phyloP scores from a whole-genome alignment of 2,329 filamentous ascomycete species.

The Coniochaeta sp. region DNA sequence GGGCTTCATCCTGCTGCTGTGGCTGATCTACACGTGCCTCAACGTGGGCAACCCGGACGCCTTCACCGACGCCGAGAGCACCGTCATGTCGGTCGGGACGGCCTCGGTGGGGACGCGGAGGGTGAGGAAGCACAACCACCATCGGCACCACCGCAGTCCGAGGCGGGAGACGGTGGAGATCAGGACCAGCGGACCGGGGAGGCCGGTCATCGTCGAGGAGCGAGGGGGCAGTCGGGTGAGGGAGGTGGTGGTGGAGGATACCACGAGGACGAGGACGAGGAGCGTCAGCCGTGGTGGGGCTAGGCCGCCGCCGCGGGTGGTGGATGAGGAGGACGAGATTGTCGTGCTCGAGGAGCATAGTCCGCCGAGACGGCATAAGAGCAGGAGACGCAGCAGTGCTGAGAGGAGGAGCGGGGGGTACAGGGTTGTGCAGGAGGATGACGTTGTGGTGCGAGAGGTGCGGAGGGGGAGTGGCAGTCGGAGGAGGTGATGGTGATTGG shows the following conservation, averaged over 20 bases:
- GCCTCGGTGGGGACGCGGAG: constrained; percentile 7
- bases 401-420: constrained; percentile 17
- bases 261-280: constrained; percentile 11
- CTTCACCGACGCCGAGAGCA: not conserved
- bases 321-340: constrained; percentile 21
- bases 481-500: constrained; percentile 18
- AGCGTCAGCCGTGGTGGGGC: too few relatives aligned
- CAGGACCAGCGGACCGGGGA: constrained; percentile 8
- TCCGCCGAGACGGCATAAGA: constrained; percentile 15
- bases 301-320: constrained; percentile 12
- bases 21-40: constrained; percentile 22
- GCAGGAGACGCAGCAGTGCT: constrained; percentile 14
- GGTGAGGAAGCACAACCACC: not conserved
- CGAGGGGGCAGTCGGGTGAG: constrained; percentile 10
- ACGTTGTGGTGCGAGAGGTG: constrained; percentile 19
- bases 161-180: constrained; percentile 20
- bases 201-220: constrained; percentile 18
- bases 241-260: constrained; percentile 20
- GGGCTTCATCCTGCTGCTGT: constrained; percentile 29
- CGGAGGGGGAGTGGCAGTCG: constrained; percentile 22
- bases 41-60: constrained; percentile 14
- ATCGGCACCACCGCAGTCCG: not conserved
- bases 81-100: constrained; percentile 7
- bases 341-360: constrained; percentile 26
- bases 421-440: constrained; percentile 23